Evolutionary conservation across 257 asterid genomes (phyloP).

Genomic region (Cinchona pubescens): DNA sequence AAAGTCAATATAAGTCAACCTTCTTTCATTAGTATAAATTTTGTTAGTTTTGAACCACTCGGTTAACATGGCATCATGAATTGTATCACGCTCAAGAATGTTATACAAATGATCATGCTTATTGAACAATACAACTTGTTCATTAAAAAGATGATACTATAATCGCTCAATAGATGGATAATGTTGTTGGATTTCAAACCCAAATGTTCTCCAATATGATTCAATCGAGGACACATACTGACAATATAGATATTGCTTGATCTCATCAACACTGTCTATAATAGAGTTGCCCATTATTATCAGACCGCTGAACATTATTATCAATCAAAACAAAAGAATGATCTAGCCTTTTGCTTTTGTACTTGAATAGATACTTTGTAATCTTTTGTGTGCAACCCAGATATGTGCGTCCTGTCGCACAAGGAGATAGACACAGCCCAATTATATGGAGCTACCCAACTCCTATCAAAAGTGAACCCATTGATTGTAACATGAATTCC

Average conservation of each 20-base stretch:
- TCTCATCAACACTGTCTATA: no score
- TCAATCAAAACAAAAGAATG: conserved; percentile 8
- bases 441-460: conserved; percentile 13
- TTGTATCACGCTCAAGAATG: no score
- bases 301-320: neutral
- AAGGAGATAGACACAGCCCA: neutral
- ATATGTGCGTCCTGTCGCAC: neutral
- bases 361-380: conserved; percentile 14
- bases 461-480: neutral
- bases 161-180: neutral
- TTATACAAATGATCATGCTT: no score
- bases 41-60: neutral
- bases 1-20: neutral
- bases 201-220: no score
- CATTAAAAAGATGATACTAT: neutral
- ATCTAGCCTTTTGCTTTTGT: neutral
- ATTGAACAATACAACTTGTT: neutral
- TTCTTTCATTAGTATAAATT: neutral
- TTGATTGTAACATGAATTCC: neutral
- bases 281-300: no score
- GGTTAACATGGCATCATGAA: neutral
- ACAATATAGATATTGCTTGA: no score
- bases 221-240: no score
- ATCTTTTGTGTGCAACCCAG: no score
- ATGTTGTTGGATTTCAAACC: neutral